These are phyloP conservation scores for Diaporthe nobilis DNA, from an alignment of 2,329 filamentous ascomycete species.

Conservation along the genomic window DNA sequence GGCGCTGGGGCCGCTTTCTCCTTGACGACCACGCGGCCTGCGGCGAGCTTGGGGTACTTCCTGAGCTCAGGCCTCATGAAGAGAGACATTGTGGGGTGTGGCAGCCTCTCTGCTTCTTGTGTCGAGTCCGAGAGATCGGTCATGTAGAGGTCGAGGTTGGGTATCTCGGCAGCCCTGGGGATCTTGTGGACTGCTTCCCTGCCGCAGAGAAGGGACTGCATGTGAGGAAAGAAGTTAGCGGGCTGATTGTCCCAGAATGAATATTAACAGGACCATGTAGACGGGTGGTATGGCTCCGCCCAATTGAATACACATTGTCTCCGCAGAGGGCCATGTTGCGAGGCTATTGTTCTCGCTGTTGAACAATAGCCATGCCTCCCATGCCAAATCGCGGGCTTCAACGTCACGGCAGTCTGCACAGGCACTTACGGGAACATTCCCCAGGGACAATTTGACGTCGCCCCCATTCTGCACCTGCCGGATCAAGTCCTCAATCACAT, in stretches of 20 bases:
- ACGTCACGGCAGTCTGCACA: neutral
- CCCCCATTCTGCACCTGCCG: conserved; percentile 70
- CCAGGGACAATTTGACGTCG: conserved; percentile 70
- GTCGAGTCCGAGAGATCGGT: conserved; percentile 65
- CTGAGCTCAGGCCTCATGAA: conserved; percentile 57
- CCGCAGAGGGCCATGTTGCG: neutral
- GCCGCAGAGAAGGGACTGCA: conserved; percentile 69
- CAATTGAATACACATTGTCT: conserved; percentile 17
- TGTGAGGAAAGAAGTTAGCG: conserved; percentile 20
- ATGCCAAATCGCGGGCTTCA: neutral
- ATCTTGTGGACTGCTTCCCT: conserved; percentile 49
- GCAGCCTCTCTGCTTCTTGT: conserved; percentile 62
- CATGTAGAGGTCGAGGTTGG: conserved; percentile 70
- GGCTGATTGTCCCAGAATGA: neutral
- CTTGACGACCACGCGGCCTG: conserved; percentile 42
- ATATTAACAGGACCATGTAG: neutral
- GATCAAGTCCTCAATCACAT: conserved; percentile 74
- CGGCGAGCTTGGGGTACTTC: conserved; percentile 41
- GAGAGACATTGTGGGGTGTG: conserved; percentile 65
- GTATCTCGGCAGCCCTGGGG: conserved; percentile 58
- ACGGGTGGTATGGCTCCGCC: neutral
- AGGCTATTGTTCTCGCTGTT: conserved; percentile 40
- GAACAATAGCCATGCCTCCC: conserved; percentile 35
- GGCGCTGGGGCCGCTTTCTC: conserved; percentile 41
- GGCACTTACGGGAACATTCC: conserved; percentile 70